Percentiles rank a stretch among this genome's conserved stretches.
These are phyloP conservation scores for Acanthamoeba castellanii DNA, from an alignment of 208 protist species.

Conservation along the genomic window DNA sequence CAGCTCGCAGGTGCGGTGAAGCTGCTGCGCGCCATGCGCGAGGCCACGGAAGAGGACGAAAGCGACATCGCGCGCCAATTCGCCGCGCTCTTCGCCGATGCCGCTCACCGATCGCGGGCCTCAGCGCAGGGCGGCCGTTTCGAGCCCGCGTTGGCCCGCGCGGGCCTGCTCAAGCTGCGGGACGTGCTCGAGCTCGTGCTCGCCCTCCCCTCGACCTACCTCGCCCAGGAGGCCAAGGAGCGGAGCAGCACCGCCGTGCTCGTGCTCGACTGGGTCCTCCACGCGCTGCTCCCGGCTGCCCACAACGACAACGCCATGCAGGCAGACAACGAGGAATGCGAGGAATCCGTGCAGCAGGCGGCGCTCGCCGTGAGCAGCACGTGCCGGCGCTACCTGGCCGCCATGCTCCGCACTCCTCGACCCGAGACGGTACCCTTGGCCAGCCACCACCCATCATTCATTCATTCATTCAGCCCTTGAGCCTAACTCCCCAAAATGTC, in stretches of 20 bases:
- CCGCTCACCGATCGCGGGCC: not conserved
- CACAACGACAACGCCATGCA: not conserved
- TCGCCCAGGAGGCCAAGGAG: not conserved
- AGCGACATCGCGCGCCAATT: not conserved
- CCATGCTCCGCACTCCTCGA: not conserved
- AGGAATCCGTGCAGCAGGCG: not conserved
- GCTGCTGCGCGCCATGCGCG: not conserved
- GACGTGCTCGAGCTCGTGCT: constrained; percentile 48
- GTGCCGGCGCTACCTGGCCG: not conserved
- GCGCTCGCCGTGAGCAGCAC: constrained; percentile 9
- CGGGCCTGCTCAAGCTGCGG: not conserved
- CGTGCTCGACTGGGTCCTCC: constrained; percentile 8
- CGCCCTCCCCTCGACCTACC: constrained; percentile 19
- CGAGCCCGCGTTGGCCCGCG: not conserved
- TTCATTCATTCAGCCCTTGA: not conserved
- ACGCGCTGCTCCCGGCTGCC: not conserved
- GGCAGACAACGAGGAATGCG: not conserved
- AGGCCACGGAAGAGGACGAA: not conserved
- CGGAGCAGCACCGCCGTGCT: constrained; percentile 10
- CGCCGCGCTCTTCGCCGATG: not conserved
- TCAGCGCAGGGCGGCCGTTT: not conserved
- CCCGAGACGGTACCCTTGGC: not conserved
- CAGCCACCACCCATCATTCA: not conserved
- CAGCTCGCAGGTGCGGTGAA: not conserved
- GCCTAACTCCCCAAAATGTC: not conserved